Conservation (phyloP, 2,329 filamentous ascomycete genomes). For the Alternaria triticina region DNA sequence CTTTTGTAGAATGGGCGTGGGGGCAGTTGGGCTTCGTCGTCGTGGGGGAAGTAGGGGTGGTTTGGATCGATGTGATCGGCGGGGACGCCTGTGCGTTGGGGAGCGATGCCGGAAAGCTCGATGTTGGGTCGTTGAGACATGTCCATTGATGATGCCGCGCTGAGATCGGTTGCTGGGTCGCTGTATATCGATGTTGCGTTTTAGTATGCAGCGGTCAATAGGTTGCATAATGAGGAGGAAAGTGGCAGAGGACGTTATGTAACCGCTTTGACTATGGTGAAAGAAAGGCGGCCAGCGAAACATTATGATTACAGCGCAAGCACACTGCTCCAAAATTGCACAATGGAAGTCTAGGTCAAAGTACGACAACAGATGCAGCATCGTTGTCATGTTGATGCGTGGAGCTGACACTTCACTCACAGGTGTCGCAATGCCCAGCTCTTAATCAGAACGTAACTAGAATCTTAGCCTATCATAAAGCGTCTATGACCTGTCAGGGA, state of each 20-base stretch:
- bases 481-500: not conserved
- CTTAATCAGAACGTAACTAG: fast-evolving
- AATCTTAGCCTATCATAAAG: not conserved
- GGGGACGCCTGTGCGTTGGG: not conserved
- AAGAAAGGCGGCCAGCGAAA: not conserved
- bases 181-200: not conserved
- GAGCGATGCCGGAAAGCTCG: not conserved
- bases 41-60: slow-evolving; percentile 4
- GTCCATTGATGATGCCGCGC: not conserved
- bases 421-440: not conserved
- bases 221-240: not conserved
- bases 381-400: not conserved
- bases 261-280: not conserved
- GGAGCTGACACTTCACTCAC: not conserved
- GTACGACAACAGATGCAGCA: fast-evolving
- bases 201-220: not conserved
- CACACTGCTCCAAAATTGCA: not conserved
- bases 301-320: not conserved
- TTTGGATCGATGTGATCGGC: slow-evolving; percentile 5
- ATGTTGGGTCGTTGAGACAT: not conserved
- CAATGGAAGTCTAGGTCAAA: not conserved
- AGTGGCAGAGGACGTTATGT: not conserved
- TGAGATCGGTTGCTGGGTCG: not conserved
- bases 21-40: not conserved
- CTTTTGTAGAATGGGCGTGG: not conserved